Evolutionary conservation across 164 flowering plant genomes (phyloP).

Genomic region (Liquidambar formosana): DNA sequence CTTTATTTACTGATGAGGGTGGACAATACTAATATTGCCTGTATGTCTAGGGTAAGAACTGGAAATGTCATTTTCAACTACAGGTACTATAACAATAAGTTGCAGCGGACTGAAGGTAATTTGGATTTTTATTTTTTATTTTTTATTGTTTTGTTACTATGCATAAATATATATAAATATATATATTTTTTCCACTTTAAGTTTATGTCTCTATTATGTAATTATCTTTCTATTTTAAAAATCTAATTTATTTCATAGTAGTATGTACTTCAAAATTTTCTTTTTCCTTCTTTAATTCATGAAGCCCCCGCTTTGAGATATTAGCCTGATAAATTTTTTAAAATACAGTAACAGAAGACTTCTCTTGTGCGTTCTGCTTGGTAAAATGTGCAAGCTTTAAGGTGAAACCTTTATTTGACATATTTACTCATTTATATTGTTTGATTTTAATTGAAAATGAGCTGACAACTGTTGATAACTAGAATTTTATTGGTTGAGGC

Average conservation of each 20-base stretch:
- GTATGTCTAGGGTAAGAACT: slow-evolving; percentile 62
- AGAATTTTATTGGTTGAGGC: too few species aligned
- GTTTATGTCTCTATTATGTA: too few species aligned
- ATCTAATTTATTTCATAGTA: too few species aligned
- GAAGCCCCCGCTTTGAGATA: not conserved
- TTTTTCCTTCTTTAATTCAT: not conserved
- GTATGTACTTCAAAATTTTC: too few species aligned
- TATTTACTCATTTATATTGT: not conserved
- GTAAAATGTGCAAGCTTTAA: slow-evolving; percentile 85
- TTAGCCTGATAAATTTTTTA: slow-evolving; percentile 1
- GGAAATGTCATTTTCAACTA: slow-evolving; percentile 95
- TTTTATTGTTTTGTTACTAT: too few species aligned
- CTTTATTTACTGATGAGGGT: too few species aligned
- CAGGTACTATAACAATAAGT: slow-evolving; percentile 64
- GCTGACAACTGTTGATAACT: not conserved
- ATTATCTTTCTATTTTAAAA: too few species aligned
- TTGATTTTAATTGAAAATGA: not conserved
- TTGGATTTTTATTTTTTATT: too few species aligned
- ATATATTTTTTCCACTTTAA: too few species aligned
- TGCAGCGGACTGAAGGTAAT: slow-evolving; percentile 90
- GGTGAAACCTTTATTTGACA: slow-evolving; percentile 39
- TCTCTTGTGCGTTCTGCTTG: slow-evolving; percentile 93
- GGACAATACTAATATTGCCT: not conserved
- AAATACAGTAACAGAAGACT: slow-evolving; percentile 89
- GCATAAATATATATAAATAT: too few species aligned